Conservation (phyloP, 345 rosid species). For the Populus simonii region DNA sequence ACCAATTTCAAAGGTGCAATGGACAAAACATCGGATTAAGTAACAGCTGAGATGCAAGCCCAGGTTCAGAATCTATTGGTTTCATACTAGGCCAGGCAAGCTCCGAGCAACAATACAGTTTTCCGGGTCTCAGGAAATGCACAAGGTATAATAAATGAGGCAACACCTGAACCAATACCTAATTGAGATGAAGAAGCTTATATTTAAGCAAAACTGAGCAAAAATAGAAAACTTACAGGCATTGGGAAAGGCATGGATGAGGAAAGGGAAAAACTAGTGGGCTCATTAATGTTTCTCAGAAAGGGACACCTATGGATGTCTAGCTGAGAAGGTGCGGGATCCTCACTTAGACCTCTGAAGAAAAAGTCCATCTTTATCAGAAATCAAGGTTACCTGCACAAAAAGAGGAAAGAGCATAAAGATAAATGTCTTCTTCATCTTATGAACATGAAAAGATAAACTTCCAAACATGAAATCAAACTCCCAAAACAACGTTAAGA, state of each 20-base stretch:
- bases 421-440: not conserved
- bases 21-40: not conserved
- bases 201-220: not conserved
- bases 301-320: constrained; percentile 80
- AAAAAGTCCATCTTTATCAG: constrained; percentile 49
- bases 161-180: not conserved
- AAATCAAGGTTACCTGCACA: constrained; percentile 31
- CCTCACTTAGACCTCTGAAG: constrained; percentile 53
- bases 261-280: constrained; percentile 79
- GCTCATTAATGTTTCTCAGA: constrained; percentile 94
- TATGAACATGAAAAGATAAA: not conserved
- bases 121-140: not conserved
- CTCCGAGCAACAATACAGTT: not conserved
- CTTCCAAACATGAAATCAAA: not conserved
- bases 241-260: constrained; percentile 60
- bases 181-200: constrained; percentile 3
- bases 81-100: not conserved
- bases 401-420: not conserved
- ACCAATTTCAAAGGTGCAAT: not conserved
- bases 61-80: not conserved
- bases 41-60: not conserved
- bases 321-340: constrained; percentile 41
- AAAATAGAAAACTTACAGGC: constrained; percentile 57
- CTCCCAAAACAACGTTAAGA: not conserved
- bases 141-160: not conserved